Conservation (phyloP, 2,329 filamentous ascomycete genomes). For the Colletotrichum orbiculare region DNA sequence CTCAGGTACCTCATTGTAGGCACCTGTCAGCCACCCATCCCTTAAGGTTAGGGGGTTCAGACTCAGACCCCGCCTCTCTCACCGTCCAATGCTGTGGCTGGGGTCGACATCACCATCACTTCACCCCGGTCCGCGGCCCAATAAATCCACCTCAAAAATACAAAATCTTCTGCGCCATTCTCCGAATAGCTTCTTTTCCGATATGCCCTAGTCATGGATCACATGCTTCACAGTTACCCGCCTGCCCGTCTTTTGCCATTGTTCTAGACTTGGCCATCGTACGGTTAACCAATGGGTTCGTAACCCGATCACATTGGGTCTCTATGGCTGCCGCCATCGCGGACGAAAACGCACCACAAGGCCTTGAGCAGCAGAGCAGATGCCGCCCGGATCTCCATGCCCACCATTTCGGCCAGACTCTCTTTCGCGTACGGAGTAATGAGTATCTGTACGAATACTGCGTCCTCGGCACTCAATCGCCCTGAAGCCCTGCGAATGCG, state of each 20-base stretch:
- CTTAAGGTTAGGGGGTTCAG: too few relatives aligned
- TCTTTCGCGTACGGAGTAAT: not conserved
- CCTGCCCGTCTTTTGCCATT: not conserved
- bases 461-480: too few relatives aligned
- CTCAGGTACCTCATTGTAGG: too few relatives aligned
- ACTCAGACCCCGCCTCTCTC: constrained; percentile 15
- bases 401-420: not conserved
- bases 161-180: constrained; percentile 4
- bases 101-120: constrained; percentile 8
- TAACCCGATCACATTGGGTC: not conserved
- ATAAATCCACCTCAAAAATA: not conserved
- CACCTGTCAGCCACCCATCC: too few relatives aligned
- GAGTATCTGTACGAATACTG: too few relatives aligned
- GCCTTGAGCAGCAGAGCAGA: not conserved
- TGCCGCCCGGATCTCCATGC: not conserved
- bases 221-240: too few relatives aligned
- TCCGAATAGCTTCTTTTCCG: constrained; percentile 18
- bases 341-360: too few relatives aligned
- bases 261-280: not conserved
- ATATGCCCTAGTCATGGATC: not conserved
- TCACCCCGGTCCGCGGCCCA: too few relatives aligned
- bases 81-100: constrained; percentile 8
- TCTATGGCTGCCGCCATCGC: not conserved
- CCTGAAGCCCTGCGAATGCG: too few relatives aligned
- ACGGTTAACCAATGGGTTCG: not conserved